A percentile compares a stretch with the other conserved stretches of the same genome.
These are phyloP conservation scores for Xylariaceae sp. DNA, from an alignment of 2,329 filamentous ascomycete species.

Conservation along the genomic window DNA sequence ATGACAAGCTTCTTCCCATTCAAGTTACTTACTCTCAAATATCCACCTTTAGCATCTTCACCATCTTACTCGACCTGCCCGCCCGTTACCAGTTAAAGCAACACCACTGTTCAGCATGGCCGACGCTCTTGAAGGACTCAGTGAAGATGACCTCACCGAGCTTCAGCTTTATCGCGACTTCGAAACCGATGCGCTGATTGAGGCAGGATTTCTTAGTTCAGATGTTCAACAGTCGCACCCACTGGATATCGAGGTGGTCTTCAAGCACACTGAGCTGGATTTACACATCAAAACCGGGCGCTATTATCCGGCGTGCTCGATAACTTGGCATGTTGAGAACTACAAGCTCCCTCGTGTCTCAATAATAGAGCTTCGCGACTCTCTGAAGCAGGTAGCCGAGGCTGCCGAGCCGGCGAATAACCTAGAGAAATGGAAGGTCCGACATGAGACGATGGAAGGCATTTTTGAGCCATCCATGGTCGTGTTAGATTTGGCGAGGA, in stretches of 20 bases:
- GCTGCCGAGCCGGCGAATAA: constrained; percentile 19
- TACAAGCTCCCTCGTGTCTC: constrained; percentile 14
- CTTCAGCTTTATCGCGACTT: constrained; percentile 27
- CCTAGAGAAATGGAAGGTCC: constrained; percentile 18
- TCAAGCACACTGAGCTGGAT: constrained; percentile 22
- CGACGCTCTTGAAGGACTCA: constrained; percentile 5
- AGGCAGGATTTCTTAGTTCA: constrained; percentile 18
- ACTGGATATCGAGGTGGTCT: constrained; percentile 16
- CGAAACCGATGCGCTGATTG: constrained; percentile 26
- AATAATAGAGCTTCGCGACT: constrained; percentile 19
- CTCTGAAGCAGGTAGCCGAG: constrained; percentile 16
- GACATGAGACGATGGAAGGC: constrained; percentile 9
- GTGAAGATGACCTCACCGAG: constrained; percentile 27
- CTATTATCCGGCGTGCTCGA: constrained; percentile 22
- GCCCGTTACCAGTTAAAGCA: background rate
- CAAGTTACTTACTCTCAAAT: background rate
- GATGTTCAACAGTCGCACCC: constrained; percentile 19
- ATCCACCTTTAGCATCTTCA: background rate
- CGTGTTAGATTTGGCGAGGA: constrained; percentile 18
- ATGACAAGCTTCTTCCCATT: background rate
- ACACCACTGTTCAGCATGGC: constrained; percentile 6
- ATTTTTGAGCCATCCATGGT: constrained; percentile 23
- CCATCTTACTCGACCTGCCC: background rate
- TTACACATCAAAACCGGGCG: constrained; percentile 22
- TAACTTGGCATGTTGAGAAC: constrained; percentile 19